Evolutionary conservation across 352 stramenopile genomes (phyloP), one percentile per base, ranked within the genome.

Genomic region (Globisporangium mamillatum): DNA sequence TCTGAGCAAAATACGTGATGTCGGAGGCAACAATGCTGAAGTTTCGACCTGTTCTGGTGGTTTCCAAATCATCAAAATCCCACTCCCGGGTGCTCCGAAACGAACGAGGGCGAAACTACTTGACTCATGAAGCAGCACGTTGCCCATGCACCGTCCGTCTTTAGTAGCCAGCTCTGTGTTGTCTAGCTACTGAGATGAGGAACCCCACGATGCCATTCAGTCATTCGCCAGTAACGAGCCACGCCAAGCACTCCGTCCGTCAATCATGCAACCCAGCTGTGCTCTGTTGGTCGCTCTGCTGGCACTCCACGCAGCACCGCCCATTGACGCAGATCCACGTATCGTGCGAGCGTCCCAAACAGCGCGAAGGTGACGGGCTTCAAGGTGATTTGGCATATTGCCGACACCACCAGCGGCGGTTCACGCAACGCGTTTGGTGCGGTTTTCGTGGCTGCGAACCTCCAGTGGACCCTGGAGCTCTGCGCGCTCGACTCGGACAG

Each of bases 401-500:
- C 25, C 14, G 12, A 20, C 16, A 44, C 27, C 3, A 10, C 7
- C 18, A 18, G 55, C 18, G 75, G 73, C 14, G 77, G 73, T 20
- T 46, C 41, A 14, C 53, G 59, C 32, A 82, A 80, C 64, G n/a
- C 63, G 5, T 84, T 84, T 48, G 77, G 77, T 18, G 1, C 25
- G 3, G 75, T 55, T 12, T 85, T 85, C 34, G 22, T 60, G 0
- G 25, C 20, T 18, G 48, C 4, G 29, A 32, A 12, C 3, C 20
- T 9, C 52, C 24, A 58, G 24, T 58, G 52, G 52, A 58, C 52
- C 12, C 4, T 25, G 24, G 52, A 25, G 14, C 52, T 58, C 55
- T 84, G 77, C 55, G 36, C 70, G 27, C 34, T 54, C 7, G 76
- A 81, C 66, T 76, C 73, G 27, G 73, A 78, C n/a, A 62, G 73